phyloP scores from a whole-genome alignment of 2,329 filamentous ascomycete species.

The Aspergillus sojae region DNA sequence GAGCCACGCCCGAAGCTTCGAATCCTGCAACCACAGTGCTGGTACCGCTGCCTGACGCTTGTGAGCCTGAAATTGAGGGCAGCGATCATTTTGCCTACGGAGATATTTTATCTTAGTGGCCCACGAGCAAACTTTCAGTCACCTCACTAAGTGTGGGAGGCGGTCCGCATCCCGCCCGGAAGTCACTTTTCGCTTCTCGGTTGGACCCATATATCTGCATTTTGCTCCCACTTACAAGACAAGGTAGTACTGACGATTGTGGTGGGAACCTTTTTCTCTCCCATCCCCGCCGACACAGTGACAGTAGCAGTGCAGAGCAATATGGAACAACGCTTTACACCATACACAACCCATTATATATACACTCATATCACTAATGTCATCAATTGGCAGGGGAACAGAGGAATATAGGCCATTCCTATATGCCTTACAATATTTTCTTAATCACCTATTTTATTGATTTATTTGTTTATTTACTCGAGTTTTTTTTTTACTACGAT shows the following conservation, averaged over 20 bases:
- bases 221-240: background rate
- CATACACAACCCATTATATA: too few relatives aligned
- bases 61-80: slow-evolving; percentile 13
- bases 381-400: too few relatives aligned
- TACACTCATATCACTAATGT: too few relatives aligned
- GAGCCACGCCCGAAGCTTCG: slow-evolving; percentile 19
- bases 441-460: too few relatives aligned
- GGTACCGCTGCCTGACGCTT: slow-evolving; percentile 16
- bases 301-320: background rate
- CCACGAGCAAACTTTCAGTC: slow-evolving; percentile 9
- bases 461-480: too few relatives aligned
- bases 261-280: background rate
- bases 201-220: slow-evolving; percentile 8
- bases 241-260: background rate
- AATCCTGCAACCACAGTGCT: slow-evolving; percentile 26
- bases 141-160: slow-evolving; percentile 21
- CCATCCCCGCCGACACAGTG: background rate
- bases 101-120: slow-evolving; percentile 15
- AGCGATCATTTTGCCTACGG: slow-evolving; percentile 9
- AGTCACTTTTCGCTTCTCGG: slow-evolving; percentile 19
- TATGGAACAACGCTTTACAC: background rate
- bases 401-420: too few relatives aligned
- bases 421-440: too few relatives aligned
- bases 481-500: too few relatives aligned
- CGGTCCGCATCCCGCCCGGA: slow-evolving; percentile 29